A percentile compares a stretch with the other conserved stretches of the same genome.
Conservation (phyloP, 2,329 filamentous ascomycete genomes). For the Penicillium sp. region DNA sequence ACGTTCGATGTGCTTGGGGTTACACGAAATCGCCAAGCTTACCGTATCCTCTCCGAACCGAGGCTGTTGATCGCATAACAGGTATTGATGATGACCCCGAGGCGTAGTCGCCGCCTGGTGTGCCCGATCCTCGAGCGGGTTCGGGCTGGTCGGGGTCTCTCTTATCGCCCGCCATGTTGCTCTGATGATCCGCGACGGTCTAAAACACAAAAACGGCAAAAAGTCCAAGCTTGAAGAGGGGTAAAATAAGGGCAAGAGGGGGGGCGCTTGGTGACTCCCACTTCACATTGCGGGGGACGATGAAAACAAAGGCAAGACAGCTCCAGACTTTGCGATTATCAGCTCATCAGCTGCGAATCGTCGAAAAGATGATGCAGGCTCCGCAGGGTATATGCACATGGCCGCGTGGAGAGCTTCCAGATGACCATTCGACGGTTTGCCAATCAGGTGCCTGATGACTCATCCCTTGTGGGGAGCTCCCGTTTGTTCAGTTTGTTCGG, state of each 20-base stretch:
- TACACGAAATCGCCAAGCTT: slow-evolving; percentile 20
- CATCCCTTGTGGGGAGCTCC: slow-evolving; percentile 17
- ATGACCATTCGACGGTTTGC: slow-evolving; percentile 20
- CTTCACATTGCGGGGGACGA: slow-evolving; percentile 20
- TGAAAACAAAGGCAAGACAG: slow-evolving; percentile 1
- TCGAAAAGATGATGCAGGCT: slow-evolving; percentile 10
- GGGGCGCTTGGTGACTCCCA: not conserved
- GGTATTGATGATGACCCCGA: slow-evolving; percentile 11
- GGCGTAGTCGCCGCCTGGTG: slow-evolving; percentile 8
- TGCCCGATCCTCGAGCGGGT: slow-evolving; percentile 12
- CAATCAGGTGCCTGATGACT: slow-evolving; percentile 21
- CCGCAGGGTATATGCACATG: slow-evolving; percentile 10
- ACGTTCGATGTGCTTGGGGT: slow-evolving; percentile 5
- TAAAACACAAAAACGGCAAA: slow-evolving; percentile 4
- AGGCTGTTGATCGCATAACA: slow-evolving; percentile 14
- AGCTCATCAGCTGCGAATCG: slow-evolving; percentile 20
- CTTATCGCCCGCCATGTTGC: slow-evolving; percentile 22
- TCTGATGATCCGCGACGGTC: slow-evolving; percentile 2
- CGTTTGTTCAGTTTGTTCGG: slow-evolving; percentile 2
- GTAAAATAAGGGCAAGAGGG: slow-evolving; percentile 1
- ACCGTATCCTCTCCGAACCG: slow-evolving; percentile 35
- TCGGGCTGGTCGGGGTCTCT: slow-evolving; percentile 13
- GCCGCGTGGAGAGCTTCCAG: slow-evolving; percentile 21
- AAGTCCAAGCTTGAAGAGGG: not conserved
- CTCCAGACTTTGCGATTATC: slow-evolving; percentile 1